Evolutionary conservation across 2,329 filamentous ascomycete genomes (phyloP).

Genomic region (Nakataea oryzae): DNA sequence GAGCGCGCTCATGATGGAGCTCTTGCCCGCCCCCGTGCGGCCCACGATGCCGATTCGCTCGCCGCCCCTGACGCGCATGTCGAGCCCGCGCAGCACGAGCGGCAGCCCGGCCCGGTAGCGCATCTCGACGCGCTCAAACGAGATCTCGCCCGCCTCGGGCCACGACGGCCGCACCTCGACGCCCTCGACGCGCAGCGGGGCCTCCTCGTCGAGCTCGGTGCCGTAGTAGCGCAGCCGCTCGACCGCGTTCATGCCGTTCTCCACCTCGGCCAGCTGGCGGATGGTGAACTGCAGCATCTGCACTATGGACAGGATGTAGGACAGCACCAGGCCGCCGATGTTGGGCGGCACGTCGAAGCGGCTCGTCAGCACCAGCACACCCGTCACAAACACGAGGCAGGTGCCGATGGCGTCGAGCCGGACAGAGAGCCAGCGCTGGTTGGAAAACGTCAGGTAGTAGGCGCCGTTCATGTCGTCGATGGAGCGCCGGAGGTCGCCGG

Average conservation of each 20-base stretch:
- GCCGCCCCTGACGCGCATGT: conserved; percentile 62
- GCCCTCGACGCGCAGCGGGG: conserved; percentile 57
- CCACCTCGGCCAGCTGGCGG: conserved; percentile 85
- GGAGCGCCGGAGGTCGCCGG: conserved; percentile 53
- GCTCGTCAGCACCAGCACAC: conserved; percentile 84
- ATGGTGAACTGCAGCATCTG: conserved; percentile 96
- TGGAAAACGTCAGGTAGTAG: conserved; percentile 91
- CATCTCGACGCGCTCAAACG: conserved; percentile 69
- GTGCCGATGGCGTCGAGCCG: conserved; percentile 80
- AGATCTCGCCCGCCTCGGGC: conserved; percentile 78
- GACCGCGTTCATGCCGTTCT: conserved; percentile 96
- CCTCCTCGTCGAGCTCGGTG: conserved; percentile 77
- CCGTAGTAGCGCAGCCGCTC: conserved; percentile 89
- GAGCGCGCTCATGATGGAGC: conserved; percentile 71
- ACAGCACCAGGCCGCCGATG: conserved; percentile 78
- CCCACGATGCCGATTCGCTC: conserved; percentile 77
- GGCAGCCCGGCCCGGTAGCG: conserved; percentile 64
- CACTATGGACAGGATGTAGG: conserved; percentile 86
- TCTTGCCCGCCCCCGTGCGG: conserved; percentile 74
- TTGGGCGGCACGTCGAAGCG: conserved; percentile 78
- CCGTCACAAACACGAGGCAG: conserved; percentile 74
- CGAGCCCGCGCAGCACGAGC: conserved; percentile 60
- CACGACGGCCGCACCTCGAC: conserved; percentile 62
- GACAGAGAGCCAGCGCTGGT: conserved; percentile 85
- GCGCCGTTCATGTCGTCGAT: conserved; percentile 91